Conservation (phyloP, 202 grass and related monocot genomes). For the Setaria viridis region DNA sequence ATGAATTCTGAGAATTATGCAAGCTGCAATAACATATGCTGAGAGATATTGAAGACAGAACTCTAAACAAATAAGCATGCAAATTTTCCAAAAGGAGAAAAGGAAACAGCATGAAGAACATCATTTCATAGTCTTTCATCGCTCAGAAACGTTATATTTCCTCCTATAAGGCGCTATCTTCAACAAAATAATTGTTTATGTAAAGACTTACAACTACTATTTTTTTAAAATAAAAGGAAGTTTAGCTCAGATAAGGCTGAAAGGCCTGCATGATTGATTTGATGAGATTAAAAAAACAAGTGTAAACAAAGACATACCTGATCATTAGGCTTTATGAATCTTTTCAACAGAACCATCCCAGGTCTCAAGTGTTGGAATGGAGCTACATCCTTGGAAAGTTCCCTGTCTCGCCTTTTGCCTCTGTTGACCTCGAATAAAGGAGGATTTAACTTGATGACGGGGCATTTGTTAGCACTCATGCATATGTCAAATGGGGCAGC, state of each 20-base stretch:
- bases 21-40: background rate
- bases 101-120: background rate
- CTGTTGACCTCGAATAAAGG: conserved; percentile 48
- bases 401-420: conserved; percentile 37
- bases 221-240: too few species aligned
- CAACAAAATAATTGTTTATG: background rate
- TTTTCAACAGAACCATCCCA: conserved; percentile 72
- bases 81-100: background rate
- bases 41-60: background rate
- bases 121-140: background rate
- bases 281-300: background rate
- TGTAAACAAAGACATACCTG: conserved; percentile 37
- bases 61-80: background rate
- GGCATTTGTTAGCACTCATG: background rate
- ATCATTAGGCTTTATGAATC: conserved; percentile 48
- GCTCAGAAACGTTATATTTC: background rate
- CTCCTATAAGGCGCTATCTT: background rate
- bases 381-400: conserved; percentile 35
- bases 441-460: conserved; percentile 33
- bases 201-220: too few species aligned
- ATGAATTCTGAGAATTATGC: background rate
- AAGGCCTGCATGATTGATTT: background rate
- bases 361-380: conserved; percentile 41
- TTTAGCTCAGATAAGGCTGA: background rate
- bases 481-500: conserved; percentile 58